Conservation (phyloP, 345 rosid species). For the Linum lewisii region DNA sequence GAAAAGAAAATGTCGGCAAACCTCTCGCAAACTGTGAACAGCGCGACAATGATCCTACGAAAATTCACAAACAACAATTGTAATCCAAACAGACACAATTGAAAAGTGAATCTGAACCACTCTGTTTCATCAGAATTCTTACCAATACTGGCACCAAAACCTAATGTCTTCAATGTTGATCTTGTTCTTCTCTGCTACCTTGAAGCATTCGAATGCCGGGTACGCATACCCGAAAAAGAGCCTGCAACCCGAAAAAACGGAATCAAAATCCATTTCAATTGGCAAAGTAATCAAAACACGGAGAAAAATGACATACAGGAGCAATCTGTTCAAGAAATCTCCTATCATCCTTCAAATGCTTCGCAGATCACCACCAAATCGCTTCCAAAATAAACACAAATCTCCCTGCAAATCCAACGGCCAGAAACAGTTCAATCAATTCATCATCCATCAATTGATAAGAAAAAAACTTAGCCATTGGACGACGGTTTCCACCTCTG, state of each 20-base stretch:
- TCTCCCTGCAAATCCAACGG: conserved; percentile 18
- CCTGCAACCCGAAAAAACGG: conserved; percentile 24
- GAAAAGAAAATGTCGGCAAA: conserved; percentile 50
- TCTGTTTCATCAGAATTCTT: conserved; percentile 4
- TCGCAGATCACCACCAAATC: not conserved
- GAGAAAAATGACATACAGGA: conserved; percentile 35
- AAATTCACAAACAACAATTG: not conserved
- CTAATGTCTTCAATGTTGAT: conserved; percentile 70
- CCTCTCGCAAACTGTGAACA: conserved; percentile 59
- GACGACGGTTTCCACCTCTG: too few relatives aligned
- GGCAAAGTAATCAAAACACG: not conserved
- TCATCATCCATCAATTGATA: too few relatives aligned
- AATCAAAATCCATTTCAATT: not conserved
- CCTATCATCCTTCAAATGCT: conserved; percentile 67
- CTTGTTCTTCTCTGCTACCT: conserved; percentile 72
- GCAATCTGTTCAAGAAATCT: conserved; percentile 44
- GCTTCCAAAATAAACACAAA: conserved; percentile 6
- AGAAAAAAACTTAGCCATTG: not conserved
- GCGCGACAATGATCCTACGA: conserved; percentile 77
- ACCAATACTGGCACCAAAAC: conserved; percentile 98
- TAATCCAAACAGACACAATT: not conserved
- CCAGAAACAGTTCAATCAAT: too few relatives aligned
- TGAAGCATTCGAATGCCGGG: conserved; percentile 88
- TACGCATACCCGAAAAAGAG: conserved; percentile 77
- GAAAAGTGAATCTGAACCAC: not conserved